Base-by-base conservation (phyloP, 2,329 filamentous ascomycete genomes). In the Pyricularia sp. region DNA sequence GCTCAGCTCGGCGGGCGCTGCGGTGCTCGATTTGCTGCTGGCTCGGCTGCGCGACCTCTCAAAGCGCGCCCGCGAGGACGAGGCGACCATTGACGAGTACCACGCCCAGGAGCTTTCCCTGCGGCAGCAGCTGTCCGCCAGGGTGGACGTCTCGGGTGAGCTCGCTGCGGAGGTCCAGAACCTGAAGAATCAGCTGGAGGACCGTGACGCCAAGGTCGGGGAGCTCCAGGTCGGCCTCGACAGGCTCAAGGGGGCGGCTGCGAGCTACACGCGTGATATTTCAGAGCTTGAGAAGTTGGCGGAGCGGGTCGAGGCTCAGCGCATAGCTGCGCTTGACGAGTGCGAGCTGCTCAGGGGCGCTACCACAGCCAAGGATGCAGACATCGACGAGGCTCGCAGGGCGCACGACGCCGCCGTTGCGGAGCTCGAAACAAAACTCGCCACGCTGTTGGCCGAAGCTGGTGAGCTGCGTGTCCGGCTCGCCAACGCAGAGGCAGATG, bases 21-120 rank as follows among this genome's bases (percentile, higher is more conserved):
- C 85, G 67, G 81, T 89, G 0, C 80, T 90, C 0, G 84, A 86
- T 69, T 79, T 88, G 14, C 74, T 89, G 5, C 80, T 89, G 0
- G 74, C 74, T 0, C 79, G 82, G 0, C 80, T 89, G 2, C 82
- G 84, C 2, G 78, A 80, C 17, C 79, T 89, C 36, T 78, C 83
- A 1, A 79, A 79, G 63, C 80, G 79, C 68, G 78, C 77, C 10
- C 81, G 79, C 31, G 83, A 85, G 65, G 80, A 78, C 59, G 86
- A 88, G 65, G 80, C 80, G n/a, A 76, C 79, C 31, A 84, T 89
- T 42, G 86, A 89, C 73, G 85, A 89, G 76, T 87, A 88, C 75
- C 86, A 86, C 73, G 81, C 81, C 26, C 81, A 85, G 6, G 86
- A 88, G 76, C 76, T 80, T 0, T 84, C 83, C 0, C 79, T 90